A percentile compares a stretch with the other conserved stretches of the same genome.
Evolutionary conservation across 2,329 filamentous ascomycete species (phyloP).

Genomic region (Aureobasidium sp.): DNA sequence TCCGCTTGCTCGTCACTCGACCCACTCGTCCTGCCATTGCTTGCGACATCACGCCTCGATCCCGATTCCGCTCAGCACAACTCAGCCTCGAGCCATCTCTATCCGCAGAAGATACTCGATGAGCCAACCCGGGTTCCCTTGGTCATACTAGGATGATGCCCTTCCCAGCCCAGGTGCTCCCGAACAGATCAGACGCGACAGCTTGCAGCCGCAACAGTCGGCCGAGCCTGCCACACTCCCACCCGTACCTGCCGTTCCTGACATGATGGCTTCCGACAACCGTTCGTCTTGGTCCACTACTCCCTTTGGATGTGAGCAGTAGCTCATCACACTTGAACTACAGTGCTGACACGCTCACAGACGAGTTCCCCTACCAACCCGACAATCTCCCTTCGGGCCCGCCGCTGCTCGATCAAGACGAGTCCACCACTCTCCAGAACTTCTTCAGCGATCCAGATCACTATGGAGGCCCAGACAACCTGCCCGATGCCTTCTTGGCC

Average conservation of each 20-base stretch:
- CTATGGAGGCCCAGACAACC: neutral
- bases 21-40: neutral
- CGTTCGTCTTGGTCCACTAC: slow-evolving; percentile 2
- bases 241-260: neutral
- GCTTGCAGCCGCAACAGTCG: neutral
- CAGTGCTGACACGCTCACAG: neutral
- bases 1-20: neutral
- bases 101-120: neutral
- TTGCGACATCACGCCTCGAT: neutral
- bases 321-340: neutral
- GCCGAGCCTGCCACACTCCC: neutral
- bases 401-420: slow-evolving; percentile 12
- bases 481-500: neutral
- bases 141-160: slow-evolving; percentile 10
- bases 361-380: slow-evolving; percentile 4
- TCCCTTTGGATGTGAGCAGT: slow-evolving; percentile 10
- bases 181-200: neutral
- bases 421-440: slow-evolving; percentile 11
- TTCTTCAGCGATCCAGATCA: slow-evolving; percentile 16
- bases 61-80: neutral
- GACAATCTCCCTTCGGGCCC: slow-evolving; percentile 3
- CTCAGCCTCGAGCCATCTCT: neutral
- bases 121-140: neutral
- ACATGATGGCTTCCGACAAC: slow-evolving; percentile 10
- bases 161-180: neutral